These are phyloP conservation scores for Termitomyces sp. DNA, from an alignment of 768 basidiomycete species.

Conservation along the genomic window DNA sequence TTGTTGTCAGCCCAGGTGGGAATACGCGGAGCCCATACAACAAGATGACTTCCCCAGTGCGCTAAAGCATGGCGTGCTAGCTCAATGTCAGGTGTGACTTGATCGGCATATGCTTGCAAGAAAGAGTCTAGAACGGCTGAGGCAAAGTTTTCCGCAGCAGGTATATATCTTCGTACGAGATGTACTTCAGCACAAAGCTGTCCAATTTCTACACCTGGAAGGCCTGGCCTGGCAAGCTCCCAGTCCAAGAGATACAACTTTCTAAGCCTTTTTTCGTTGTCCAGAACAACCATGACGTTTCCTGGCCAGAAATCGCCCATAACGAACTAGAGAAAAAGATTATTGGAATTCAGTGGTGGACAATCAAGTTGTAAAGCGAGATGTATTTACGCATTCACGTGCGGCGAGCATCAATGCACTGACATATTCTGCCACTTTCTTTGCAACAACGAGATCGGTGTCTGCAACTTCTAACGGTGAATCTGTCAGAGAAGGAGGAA, in stretches of 20 bases:
- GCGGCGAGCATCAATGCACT: conserved; percentile 23
- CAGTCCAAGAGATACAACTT: conserved; percentile 54
- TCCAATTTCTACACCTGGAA: conserved; percentile 53
- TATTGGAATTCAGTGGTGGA: background rate
- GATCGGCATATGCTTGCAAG: conserved; percentile 35
- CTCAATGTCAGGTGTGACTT: conserved; percentile 18
- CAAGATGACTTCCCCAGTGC: conserved; percentile 53
- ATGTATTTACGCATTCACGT: conserved; percentile 16
- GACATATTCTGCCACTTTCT: conserved; percentile 23
- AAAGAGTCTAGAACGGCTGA: conserved; percentile 35
- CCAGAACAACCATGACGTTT: conserved; percentile 47
- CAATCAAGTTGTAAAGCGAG: background rate
- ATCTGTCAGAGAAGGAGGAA: conserved; percentile 26
- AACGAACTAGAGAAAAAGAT: conserved; percentile 28
- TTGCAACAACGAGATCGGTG: conserved; percentile 25
- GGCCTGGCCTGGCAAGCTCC: conserved; percentile 56
- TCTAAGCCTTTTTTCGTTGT: conserved; percentile 26
- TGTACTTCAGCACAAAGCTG: conserved; percentile 61
- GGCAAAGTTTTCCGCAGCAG: conserved; percentile 29
- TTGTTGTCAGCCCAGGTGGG: conserved; percentile 40
- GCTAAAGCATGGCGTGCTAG: conserved; percentile 29
- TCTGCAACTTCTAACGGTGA: conserved; percentile 30
- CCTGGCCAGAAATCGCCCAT: conserved; percentile 78
- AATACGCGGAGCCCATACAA: conserved; percentile 41
- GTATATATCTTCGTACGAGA: conserved; percentile 41